A percentile compares a stretch with the other conserved stretches of the same genome.
Evolutionary conservation across 768 basidiomycete species (phyloP).

Genomic region (Leccinellum rugosiceps): DNA sequence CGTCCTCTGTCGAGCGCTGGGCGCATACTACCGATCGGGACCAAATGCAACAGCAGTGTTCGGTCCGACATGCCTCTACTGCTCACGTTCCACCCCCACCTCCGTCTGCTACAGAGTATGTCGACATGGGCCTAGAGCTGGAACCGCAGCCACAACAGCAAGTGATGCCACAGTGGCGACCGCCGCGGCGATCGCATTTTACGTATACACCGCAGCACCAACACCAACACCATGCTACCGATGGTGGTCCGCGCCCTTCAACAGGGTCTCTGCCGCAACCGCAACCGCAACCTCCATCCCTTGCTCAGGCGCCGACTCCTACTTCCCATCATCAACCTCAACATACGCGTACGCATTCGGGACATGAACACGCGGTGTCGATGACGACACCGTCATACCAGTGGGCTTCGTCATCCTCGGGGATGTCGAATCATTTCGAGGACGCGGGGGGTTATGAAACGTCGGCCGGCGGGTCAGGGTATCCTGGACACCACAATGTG

Average conservation of each 20-base stretch:
- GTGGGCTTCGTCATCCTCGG: conserved; percentile 14
- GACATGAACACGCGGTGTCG: conserved; percentile 15
- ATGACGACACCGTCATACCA: conserved; percentile 10
- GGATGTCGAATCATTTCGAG: conserved; percentile 2
- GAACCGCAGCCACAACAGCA: conserved; percentile 6
- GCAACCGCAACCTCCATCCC: not conserved
- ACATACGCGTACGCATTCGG: conserved; percentile 5
- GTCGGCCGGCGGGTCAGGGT: not conserved
- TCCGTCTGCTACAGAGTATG: conserved; percentile 6
- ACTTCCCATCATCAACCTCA: not conserved
- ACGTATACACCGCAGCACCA: conserved; percentile 22
- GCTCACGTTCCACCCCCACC: not conserved
- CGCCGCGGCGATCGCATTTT: conserved; percentile 28
- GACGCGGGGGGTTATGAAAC: not conserved
- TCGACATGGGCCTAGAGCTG: not conserved
- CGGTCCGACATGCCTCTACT: not conserved
- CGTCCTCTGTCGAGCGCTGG: conserved; percentile 18
- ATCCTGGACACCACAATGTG: not conserved
- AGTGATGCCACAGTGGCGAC: conserved; percentile 24
- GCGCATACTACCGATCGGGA: conserved; percentile 15
- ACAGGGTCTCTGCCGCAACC: conserved; percentile 2
- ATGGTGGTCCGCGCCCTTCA: not conserved
- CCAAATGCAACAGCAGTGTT: not conserved
- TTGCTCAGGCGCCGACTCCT: not conserved
- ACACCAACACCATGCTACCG: conserved; percentile 1